These are phyloP conservation scores for Tetrapisispora fleetii DNA, from an alignment of 805 yeast species.

Conservation along the genomic window DNA sequence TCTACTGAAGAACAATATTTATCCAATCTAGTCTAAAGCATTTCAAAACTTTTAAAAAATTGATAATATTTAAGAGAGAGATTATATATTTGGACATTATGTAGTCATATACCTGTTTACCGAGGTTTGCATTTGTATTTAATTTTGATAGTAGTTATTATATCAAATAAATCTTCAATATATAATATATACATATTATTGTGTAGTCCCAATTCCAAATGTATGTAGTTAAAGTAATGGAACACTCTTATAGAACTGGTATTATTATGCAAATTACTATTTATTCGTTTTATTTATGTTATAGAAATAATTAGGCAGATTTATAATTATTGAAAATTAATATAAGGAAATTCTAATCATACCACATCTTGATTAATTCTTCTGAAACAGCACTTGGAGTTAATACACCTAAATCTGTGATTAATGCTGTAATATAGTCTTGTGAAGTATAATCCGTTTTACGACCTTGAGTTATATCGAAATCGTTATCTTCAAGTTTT, in stretches of 20 bases:
- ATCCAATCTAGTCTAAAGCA: conserved; percentile 14
- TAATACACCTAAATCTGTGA: conserved; percentile 91
- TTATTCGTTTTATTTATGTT: neutral
- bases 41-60: too few species aligned
- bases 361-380: conserved; percentile 96
- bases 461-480: conserved; percentile 32
- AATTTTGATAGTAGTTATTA: too few species aligned
- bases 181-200: too few species aligned
- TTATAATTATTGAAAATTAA: neutral
- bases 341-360: conserved; percentile 41
- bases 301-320: neutral
- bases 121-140: neutral
- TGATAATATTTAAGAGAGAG: neutral
- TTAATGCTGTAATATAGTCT: conserved; percentile 87
- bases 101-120: neutral
- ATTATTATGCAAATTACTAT: neutral
- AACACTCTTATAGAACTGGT: neutral
- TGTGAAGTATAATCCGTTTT: conserved; percentile 90
- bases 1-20: conserved; percentile 20
- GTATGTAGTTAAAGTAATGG: neutral
- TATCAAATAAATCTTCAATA: too few species aligned
- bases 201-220: neutral
- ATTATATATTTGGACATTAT: neutral
- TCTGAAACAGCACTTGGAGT: conserved; percentile 98
- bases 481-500: neutral